Evolutionary conservation across 2,329 filamentous ascomycete species (phyloP).

Genomic region (Arthrobotrys iridis): DNA sequence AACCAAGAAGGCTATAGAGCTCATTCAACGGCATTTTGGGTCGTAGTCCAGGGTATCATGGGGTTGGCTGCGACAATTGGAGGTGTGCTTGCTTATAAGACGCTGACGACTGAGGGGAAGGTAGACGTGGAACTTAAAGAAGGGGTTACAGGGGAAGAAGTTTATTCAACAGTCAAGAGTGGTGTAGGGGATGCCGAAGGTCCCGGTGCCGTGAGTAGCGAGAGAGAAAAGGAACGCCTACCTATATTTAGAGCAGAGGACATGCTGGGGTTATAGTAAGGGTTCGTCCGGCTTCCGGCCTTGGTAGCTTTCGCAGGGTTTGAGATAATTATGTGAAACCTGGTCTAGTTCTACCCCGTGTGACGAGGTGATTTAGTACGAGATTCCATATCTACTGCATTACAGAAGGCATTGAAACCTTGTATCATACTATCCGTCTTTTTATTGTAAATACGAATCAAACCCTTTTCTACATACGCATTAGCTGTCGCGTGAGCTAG

Average conservation of each 20-base stretch:
- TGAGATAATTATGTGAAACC: too few relatives aligned
- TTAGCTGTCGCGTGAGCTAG: too few relatives aligned
- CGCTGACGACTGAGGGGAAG: conserved; percentile 12
- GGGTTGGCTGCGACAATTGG: conserved; percentile 23
- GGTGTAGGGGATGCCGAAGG: neutral
- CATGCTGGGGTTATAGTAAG: conserved; percentile 33
- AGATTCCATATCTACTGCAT: too few relatives aligned
- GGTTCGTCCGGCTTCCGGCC: neutral
- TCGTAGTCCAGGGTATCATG: conserved; percentile 6
- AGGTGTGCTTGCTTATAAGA: conserved; percentile 24
- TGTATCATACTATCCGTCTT: too few relatives aligned
- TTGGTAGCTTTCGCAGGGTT: too few relatives aligned
- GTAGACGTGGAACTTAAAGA: conserved; percentile 23
- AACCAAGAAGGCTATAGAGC: conserved; percentile 13
- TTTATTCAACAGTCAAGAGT: conserved; percentile 12
- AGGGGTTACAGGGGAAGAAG: neutral
- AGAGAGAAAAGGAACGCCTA: neutral
- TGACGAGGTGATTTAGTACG: too few relatives aligned
- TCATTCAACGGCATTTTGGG: conserved; percentile 27
- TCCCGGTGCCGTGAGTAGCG: neutral
- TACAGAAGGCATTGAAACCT: too few relatives aligned
- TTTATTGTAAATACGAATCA: too few relatives aligned
- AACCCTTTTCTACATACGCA: too few relatives aligned
- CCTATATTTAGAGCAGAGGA: conserved; percentile 49
- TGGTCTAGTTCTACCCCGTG: too few relatives aligned